Conservation (phyloP, 441 rosid genomes). For the Populus tomentosa region DNA sequence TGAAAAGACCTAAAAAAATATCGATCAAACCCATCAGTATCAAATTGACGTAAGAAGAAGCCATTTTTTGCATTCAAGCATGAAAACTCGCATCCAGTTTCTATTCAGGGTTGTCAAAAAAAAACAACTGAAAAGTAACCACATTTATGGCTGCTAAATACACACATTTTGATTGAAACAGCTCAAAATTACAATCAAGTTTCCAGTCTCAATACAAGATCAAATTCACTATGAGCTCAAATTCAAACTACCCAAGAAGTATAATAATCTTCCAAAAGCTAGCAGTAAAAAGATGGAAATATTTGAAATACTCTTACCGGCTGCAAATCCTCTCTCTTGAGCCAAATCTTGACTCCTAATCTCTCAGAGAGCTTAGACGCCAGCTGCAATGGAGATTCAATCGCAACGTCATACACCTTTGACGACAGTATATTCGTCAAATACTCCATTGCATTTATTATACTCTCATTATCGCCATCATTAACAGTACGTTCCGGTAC, state of each 20-base stretch:
- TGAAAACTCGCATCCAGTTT: not conserved
- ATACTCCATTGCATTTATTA: slow-evolving; percentile 58
- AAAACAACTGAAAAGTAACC: not conserved
- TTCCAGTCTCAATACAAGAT: not conserved
- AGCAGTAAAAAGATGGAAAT: not conserved
- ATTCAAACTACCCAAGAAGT: not conserved
- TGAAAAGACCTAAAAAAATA: slow-evolving; percentile 61
- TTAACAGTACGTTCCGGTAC: slow-evolving; percentile 47
- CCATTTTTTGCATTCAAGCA: not conserved
- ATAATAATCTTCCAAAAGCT: not conserved
- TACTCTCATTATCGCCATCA: slow-evolving; percentile 28
- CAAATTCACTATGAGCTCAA: not conserved
- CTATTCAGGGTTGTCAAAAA: not conserved
- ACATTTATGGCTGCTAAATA: not conserved
- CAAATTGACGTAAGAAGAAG: not conserved
- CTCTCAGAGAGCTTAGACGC: slow-evolving; percentile 73
- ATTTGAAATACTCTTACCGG: slow-evolving; percentile 52
- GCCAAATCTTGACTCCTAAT: slow-evolving; percentile 63
- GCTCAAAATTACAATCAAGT: not conserved
- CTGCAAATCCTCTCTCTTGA: slow-evolving; percentile 91
- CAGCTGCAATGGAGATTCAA: slow-evolving; percentile 74
- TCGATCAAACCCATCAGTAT: slow-evolving; percentile 5
- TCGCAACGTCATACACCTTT: slow-evolving; percentile 81
- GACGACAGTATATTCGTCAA: slow-evolving; percentile 76
- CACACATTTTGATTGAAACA: not conserved